A percentile compares a stretch with the other conserved stretches of the same genome.
phyloP scores from a whole-genome alignment of 1,284 basidiomycete species.

The Pulchroboletus neoregius region DNA sequence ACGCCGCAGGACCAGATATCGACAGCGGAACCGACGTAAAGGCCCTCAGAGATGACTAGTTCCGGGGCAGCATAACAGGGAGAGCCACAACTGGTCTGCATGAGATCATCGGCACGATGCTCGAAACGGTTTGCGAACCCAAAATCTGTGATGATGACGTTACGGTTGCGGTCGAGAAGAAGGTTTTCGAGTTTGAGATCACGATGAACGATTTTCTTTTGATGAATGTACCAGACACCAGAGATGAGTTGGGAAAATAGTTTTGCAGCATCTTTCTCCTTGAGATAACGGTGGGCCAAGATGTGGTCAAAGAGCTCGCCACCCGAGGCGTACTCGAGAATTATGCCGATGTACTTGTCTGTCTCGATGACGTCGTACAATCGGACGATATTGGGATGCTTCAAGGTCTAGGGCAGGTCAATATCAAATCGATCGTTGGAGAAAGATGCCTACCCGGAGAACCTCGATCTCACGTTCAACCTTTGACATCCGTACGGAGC shows the following conservation, averaged over 20 bases:
- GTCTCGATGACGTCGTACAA: conserved; percentile 99
- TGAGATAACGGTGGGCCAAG: conserved; percentile 94
- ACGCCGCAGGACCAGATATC: conserved; percentile 99
- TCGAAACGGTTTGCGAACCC: conserved; percentile 99
- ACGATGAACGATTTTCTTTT: conserved; percentile 98
- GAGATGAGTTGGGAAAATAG: conserved; percentile 98
- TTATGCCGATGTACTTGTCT: conserved; percentile 99
- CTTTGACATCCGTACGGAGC: conserved; percentile 85
- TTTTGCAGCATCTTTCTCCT: conserved; percentile 92
- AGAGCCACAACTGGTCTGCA: conserved; percentile 97
- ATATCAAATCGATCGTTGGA: conserved; percentile 1
- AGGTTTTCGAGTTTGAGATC: conserved; percentile 99
- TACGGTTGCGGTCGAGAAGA: conserved; percentile 93
- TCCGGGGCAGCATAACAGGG: conserved; percentile 99
- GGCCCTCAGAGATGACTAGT: conserved; percentile 96
- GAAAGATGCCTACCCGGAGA: conserved; percentile 64
- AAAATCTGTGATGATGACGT: conserved; percentile 99
- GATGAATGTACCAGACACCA: conserved; percentile 98
- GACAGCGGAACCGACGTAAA: conserved; percentile 97
- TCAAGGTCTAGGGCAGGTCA: conserved; percentile 63
- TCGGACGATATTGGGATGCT: conserved; percentile 98
- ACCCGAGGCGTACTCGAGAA: conserved; percentile 96
- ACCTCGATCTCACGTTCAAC: conserved; percentile 98
- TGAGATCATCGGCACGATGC: conserved; percentile 87
- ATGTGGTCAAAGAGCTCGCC: conserved; percentile 99